Base-by-base conservation (phyloP, 2,329 filamentous ascomycete species). In the Phoma sp. region DNA sequence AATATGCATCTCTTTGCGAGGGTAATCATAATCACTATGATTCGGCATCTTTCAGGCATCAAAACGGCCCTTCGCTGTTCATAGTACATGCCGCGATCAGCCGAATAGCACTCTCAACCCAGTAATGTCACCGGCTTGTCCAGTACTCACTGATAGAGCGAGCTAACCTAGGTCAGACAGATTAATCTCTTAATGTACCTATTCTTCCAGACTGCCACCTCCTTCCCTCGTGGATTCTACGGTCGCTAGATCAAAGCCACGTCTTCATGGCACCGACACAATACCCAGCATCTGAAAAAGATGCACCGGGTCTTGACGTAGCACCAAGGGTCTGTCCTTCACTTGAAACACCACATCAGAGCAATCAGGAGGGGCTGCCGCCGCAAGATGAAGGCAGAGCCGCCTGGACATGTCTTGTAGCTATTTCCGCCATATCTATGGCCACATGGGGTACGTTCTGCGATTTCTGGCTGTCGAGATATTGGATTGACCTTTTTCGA, bases 341-440 rank as follows among this genome's bases (percentile, higher is more conserved):
- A 9, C 36, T 10, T 33, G 25, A 25, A n/a, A 14, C 10, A 24
- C 10, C 14, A 32, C 18, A 23, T 6, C 7, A 35, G 9, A 24
- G 7, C 11, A n/a, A 25, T 30, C 14, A 29, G 25, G 37, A 41
- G 13, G 18, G 6, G 10, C 5, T 35, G 2, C 37, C 37, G 29
- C 37, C 46, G 14, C 37, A 22, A 2, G 46, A 48, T 29, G 22
- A 18, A 13, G 29, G 46, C 22, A 48, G 22, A 35, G 46, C 29
- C 14, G 46, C 46, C 2, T 48, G 46, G 46, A 41, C 22, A 22
- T 48, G 46, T 41, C 46, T 48, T 2, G 29, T 13, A 8, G 29
- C 46, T 13, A 48, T 41, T 5, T 41, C 46, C 11, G 46, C 46
- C 2, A 48, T 48, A 35, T 35, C 46, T 8, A 41, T 48, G 46